Base-by-base conservation (phyloP, 306 rosid genomes). In the Spatholobus suberectus region DNA sequence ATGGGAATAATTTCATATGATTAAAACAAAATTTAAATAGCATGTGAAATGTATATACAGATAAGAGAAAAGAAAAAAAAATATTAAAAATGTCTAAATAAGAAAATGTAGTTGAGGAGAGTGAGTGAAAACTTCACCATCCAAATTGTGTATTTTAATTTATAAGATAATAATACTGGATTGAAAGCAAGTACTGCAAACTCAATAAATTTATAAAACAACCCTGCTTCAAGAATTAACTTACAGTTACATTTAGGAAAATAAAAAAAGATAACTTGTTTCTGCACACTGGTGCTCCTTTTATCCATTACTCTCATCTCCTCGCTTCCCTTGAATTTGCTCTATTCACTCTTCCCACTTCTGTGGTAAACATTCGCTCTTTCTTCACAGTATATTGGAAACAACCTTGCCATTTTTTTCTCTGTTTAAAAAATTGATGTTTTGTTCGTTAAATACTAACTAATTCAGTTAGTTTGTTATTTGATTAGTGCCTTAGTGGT, bases 381-480 rank as follows among this genome's bases (percentile, higher is more conserved):
- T 47, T 57, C 54, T 18, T n/a, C 59, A 4, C 13, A 23, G 11
- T 40, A 41, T 27, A 9, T 14, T 75, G 82, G 3, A 75, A 75
- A 49, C 79, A 65, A 18, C 68, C 14, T 68, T n/a, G n/a, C n/a
- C n/a, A n/a, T 14, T 54, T 35, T 3, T 46, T 49, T 24, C 74
- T 3, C 23, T 72, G 46, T 57, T 78, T 61, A 0, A 34, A 37
- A 38, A 68, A 40, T 17, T 12, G 49, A 26, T 17, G 37, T 23
- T 70, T 70, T 43, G 63, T 75, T 69, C 75, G 77, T 44, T 43
- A 67, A 52, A 52, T 17, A 13, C 35, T 29, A 26, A 65, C 37
- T 29, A 70, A 83, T 83, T 75, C 75, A 4, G 23, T 79, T 83
- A 43, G 54, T 81, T 58, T 81, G 71, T 49, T 52, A 35, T 78